phyloP scores from a whole-genome alignment of 768 basidiomycete species.

The Pisolithus tinctorius region DNA sequence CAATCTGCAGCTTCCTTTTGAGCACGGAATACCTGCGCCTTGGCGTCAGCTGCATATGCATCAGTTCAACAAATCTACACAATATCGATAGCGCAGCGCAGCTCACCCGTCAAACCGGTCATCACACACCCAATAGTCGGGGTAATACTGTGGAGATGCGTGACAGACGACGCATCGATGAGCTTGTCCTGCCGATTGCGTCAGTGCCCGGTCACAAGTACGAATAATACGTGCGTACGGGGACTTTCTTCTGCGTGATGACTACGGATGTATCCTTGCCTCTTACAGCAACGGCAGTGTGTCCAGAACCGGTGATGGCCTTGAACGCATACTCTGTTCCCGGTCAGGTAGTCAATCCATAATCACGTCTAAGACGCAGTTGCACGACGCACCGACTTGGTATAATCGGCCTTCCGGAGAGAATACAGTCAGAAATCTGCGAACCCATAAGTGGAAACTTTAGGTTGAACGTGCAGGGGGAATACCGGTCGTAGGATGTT shows the following conservation, averaged over 20 bases:
- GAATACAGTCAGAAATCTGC: slow-evolving; percentile 92
- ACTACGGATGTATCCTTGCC: slow-evolving; percentile 94
- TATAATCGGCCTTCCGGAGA: slow-evolving; percentile 96
- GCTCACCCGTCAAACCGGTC: slow-evolving; percentile 90
- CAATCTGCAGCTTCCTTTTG: slow-evolving; percentile 86
- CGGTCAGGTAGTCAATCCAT: slow-evolving; percentile 8
- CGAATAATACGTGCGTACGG: slow-evolving; percentile 48
- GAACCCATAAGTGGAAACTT: not conserved
- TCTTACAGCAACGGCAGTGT: slow-evolving; percentile 87
- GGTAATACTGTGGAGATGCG: slow-evolving; percentile 94
- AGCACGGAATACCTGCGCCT: slow-evolving; percentile 82
- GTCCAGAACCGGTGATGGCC: slow-evolving; percentile 94
- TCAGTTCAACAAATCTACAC: not conserved
- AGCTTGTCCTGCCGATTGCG: slow-evolving; percentile 76
- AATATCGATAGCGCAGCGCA: not conserved
- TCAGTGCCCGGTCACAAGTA: not conserved
- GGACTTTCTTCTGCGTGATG: slow-evolving; percentile 97
- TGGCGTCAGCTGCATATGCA: slow-evolving; percentile 69
- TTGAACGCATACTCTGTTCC: slow-evolving; percentile 95
- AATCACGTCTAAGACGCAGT: not conserved
- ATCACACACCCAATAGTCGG: slow-evolving; percentile 96
- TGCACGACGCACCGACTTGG: slow-evolving; percentile 79
- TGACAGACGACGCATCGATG: slow-evolving; percentile 88
- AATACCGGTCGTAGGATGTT: slow-evolving; percentile 86
- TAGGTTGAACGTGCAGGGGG: not conserved